Conservation (phyloP, 2,329 filamentous ascomycete genomes). For the Colletotrichum sp. region DNA sequence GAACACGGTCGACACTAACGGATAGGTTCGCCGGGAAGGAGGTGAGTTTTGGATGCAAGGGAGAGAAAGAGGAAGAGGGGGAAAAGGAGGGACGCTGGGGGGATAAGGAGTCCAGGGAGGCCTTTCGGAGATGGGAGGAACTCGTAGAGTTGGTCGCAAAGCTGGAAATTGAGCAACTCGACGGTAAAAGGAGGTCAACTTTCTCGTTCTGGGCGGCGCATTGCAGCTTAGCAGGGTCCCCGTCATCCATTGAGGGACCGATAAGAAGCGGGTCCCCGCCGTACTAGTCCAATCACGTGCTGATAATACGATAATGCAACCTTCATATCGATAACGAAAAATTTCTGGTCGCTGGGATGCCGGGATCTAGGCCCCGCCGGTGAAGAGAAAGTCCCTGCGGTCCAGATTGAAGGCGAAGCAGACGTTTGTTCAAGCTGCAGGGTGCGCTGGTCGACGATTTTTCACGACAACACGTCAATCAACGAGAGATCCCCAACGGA, state of each 20-base stretch:
- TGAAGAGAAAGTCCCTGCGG: neutral
- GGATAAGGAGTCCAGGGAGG: neutral
- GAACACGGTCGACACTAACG: conserved; percentile 9
- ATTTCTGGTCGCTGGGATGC: conserved; percentile 2
- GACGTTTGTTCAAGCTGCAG: neutral
- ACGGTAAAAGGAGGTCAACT: conserved; percentile 19
- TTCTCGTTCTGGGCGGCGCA: neutral
- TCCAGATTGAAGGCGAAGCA: neutral
- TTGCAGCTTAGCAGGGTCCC: conserved; percentile 1
- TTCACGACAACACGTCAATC: neutral
- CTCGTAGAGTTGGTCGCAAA: neutral
- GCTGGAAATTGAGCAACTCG: conserved; percentile 1
- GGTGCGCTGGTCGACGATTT: neutral
- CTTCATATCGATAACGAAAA: conserved; percentile 7
- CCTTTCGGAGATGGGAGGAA: neutral
- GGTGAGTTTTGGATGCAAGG: neutral
- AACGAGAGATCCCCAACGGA: neutral
- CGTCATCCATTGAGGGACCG: conserved; percentile 8
- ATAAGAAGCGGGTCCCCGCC: neutral
- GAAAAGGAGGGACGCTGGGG: neutral
- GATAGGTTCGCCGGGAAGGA: neutral
- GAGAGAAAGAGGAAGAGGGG: neutral
- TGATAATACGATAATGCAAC: neutral
- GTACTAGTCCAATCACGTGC: conserved; percentile 4
- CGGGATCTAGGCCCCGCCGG: conserved; percentile 7